Percentiles rank a stretch among this genome's conserved stretches.
phyloP scores from a whole-genome alignment of 371 early-diverging fungal species.

The Mortierella sp. region DNA sequence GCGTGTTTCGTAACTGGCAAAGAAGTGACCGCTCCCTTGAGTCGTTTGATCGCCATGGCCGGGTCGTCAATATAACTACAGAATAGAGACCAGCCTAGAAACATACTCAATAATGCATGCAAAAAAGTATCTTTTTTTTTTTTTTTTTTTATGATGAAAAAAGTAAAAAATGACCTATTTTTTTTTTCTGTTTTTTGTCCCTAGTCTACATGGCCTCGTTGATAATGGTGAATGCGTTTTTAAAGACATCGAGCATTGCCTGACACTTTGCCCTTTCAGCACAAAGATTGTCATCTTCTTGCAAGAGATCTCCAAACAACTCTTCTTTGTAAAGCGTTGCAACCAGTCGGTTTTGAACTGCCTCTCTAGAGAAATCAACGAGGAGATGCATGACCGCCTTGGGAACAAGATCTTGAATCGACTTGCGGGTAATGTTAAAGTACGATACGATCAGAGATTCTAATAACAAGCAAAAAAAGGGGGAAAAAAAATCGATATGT shows the following conservation, averaged over 20 bases:
- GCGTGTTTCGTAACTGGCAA: slow-evolving; percentile 65
- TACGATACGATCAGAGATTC: slow-evolving; percentile 77
- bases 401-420: slow-evolving; percentile 87
- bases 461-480: slow-evolving; percentile 8
- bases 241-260: slow-evolving; percentile 76
- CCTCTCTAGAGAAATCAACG: slow-evolving; percentile 75
- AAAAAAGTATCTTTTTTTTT: too few relatives aligned
- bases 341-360: slow-evolving; percentile 83
- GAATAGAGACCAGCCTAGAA: too few relatives aligned
- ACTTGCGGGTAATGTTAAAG: slow-evolving; percentile 81
- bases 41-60: slow-evolving; percentile 40
- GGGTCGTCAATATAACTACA: too few relatives aligned
- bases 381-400: slow-evolving; percentile 89
- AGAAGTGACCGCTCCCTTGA: slow-evolving; percentile 57
- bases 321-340: slow-evolving; percentile 77
- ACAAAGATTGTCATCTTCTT: slow-evolving; percentile 76
- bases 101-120: too few relatives aligned
- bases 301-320: slow-evolving; percentile 71
- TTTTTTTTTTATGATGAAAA: background rate
- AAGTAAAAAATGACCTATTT: slow-evolving; percentile 9
- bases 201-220: slow-evolving; percentile 69
- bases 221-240: slow-evolving; percentile 75
- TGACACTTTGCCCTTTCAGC: slow-evolving; percentile 77
- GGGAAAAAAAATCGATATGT: background rate
- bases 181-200: background rate